phyloP scores from a whole-genome alignment of 164 flowering plant species.

The Chimonanthus salicifolius region DNA sequence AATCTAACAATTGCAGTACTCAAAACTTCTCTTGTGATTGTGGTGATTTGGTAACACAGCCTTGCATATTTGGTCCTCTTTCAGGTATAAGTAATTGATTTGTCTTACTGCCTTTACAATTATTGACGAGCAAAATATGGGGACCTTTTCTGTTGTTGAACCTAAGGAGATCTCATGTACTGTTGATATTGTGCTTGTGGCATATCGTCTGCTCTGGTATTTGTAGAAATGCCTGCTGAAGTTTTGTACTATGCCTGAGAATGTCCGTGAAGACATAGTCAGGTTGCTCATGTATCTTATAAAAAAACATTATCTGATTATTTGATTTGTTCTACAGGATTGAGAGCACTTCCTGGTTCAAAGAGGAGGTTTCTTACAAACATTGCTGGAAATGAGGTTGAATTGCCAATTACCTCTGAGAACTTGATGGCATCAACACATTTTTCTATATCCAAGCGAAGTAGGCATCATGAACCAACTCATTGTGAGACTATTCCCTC shows the following conservation, averaged over 20 bases:
- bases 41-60: constrained; percentile 34
- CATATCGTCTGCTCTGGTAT: background rate
- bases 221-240: background rate
- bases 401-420: constrained; percentile 7
- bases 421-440: constrained; percentile 6
- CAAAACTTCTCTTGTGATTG: constrained; percentile 29
- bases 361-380: constrained; percentile 52
- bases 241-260: background rate
- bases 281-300: background rate
- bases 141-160: background rate
- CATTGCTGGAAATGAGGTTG: constrained; percentile 18
- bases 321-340: constrained; percentile 35
- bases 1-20: constrained; percentile 22
- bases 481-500: constrained; percentile 19
- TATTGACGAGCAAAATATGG: no score
- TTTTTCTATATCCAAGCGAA: constrained; percentile 28
- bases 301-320: background rate
- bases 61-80: constrained; percentile 28
- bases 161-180: background rate
- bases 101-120: background rate
- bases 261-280: background rate
- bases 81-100: constrained; percentile 33
- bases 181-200: background rate
- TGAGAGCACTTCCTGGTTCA: constrained; percentile 44
- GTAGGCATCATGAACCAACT: constrained; percentile 16